These are phyloP conservation scores for Pseudonitzschia multiseries DNA, from an alignment of 108 stramenopile species.

Conservation along the genomic window DNA sequence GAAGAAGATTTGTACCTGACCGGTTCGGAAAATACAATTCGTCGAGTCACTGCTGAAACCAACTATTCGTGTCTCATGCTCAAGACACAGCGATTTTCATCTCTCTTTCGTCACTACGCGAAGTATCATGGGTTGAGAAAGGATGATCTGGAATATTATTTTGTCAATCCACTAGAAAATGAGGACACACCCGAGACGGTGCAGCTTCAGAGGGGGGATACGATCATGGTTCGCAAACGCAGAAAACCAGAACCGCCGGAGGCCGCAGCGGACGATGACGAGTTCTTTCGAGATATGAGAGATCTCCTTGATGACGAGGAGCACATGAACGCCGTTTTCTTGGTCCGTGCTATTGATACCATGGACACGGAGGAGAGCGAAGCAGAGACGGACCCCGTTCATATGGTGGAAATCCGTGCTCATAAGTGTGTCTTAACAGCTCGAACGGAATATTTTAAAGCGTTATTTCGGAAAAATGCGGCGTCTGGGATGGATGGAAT, in stretches of 20 bases:
- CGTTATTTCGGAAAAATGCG: conserved; percentile 87
- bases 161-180: conserved; percentile 91
- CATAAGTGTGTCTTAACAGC: conserved; percentile 96
- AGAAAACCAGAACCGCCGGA: conserved; percentile 76
- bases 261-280: conserved; percentile 83
- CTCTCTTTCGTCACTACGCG: conserved; percentile 97
- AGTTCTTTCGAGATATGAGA: conserved; percentile 87
- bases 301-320: conserved; percentile 86
- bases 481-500: conserved; percentile 16
- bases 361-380: conserved; percentile 33
- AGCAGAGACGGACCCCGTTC: not conserved
- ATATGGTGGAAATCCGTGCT: conserved; percentile 73
- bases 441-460: conserved; percentile 96
- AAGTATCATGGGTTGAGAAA: conserved; percentile 98
- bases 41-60: conserved; percentile 88
- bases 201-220: conserved; percentile 88
- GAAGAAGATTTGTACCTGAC: conserved; percentile 91
- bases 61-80: conserved; percentile 97
- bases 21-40: conserved; percentile 87
- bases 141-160: conserved; percentile 96
- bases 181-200: conserved; percentile 87
- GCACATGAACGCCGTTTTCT: conserved; percentile 84
- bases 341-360: conserved; percentile 49
- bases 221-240: conserved; percentile 90
- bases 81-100: conserved; percentile 94